Base-by-base conservation (phyloP, 495 filamentous ascomycete species). In the Neurospora intermedia region DNA sequence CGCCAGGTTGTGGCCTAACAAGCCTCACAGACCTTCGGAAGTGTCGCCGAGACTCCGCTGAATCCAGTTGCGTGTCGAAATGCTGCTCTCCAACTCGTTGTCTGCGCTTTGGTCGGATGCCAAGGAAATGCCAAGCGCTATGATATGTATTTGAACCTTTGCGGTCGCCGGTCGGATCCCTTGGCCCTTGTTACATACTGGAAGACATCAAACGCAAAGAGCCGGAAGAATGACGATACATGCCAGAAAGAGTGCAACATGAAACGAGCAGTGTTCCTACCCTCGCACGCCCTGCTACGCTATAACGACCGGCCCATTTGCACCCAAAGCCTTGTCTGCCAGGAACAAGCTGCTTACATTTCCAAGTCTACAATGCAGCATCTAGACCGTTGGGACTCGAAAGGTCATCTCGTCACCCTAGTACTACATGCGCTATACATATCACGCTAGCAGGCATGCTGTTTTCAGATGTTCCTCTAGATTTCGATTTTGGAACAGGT, bases 181-280 rank as follows among this genome's bases (percentile, higher is more conserved):
- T n/a, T n/a, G 23, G 45, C 46, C 48, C 48, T 62, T 31, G 23
- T 38, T 3, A 38, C 35, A 62, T 62, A 35, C 27, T 15, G 27
- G 27, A 62, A 35, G 18, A 35, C 27, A 35, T 62, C 54, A 62
- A 62, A 66, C 43, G 71, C 38, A 62, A 66, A 66, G 43, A n/a
- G 27, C 71, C 15, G 71, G 43, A 42, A 39, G 43, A 43, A 66
- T 72, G 43, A 66, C 71, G 71, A 66, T 66, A 54, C 70, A 66
- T 66, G 15, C 54, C 54, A 35, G 27, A 35, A 66, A 66, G 27
- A 27, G 54, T 66, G 54, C 54, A 66, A 66, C 54, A 66, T 66
- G 54, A 66, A 66, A 66, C 54, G 6, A 66, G 54, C 27, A 31
- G 23, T 59, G 48, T 62, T 62, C 6, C 54, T 62, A 59, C 48